A percentile compares a stretch with the other conserved stretches of the same genome.
These are phyloP conservation scores for Discostella stelligeroides DNA, from an alignment of 108 stramenopile genomes.

Conservation along the genomic window DNA sequence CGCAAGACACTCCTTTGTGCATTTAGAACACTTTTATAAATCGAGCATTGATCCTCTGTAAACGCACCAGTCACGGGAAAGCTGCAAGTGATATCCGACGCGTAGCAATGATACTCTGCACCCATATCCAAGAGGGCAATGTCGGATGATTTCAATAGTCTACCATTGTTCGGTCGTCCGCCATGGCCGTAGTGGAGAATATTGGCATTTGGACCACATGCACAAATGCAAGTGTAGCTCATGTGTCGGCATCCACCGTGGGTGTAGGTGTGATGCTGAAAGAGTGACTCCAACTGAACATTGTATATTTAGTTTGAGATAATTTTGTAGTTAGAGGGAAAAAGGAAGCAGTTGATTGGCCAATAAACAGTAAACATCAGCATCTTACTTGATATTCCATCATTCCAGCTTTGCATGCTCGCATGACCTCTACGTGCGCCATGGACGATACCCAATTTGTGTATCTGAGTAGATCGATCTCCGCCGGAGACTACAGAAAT, in stretches of 20 bases:
- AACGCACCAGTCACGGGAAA: constrained; percentile 88
- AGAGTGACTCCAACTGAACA: constrained; percentile 88
- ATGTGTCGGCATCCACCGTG: constrained; percentile 74
- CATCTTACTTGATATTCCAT: constrained; percentile 84
- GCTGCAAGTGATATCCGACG: constrained; percentile 92
- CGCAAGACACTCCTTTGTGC: constrained; percentile 84
- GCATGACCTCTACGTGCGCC: constrained; percentile 95
- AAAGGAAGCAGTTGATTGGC: too few species aligned
- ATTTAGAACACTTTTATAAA: constrained; percentile 89
- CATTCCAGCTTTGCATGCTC: constrained; percentile 74
- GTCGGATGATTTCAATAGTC: constrained; percentile 67
- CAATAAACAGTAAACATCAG: too few species aligned
- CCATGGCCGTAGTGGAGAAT: constrained; percentile 69
- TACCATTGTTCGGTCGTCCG: constrained; percentile 88
- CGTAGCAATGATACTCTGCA: constrained; percentile 97
- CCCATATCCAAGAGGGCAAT: constrained; percentile 97
- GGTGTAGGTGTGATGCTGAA: constrained; percentile 79
- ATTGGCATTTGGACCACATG: constrained; percentile 43
- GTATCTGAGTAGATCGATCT: constrained; percentile 86
- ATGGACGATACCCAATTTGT: constrained; percentile 86
- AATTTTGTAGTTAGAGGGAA: too few species aligned
- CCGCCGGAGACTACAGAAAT: constrained; percentile 55
- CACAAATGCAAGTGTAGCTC: constrained; percentile 94
- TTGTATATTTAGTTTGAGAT: too few species aligned
- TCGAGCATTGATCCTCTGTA: constrained; percentile 65